Conservation (phyloP, 129 eudicot species). For the Arctium minus region DNA sequence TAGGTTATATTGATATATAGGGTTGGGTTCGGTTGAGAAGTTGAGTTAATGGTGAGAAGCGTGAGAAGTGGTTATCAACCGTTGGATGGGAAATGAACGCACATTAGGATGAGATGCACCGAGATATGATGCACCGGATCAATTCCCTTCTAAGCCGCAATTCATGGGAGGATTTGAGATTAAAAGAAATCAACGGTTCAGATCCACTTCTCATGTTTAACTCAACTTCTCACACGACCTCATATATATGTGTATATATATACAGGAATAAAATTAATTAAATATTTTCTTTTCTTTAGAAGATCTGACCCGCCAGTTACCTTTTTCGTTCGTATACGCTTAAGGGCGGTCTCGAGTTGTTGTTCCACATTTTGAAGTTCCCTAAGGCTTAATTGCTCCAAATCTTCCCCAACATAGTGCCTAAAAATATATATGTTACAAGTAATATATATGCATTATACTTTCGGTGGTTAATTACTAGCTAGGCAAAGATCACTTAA, state of each 20-base stretch:
- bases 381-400: constrained; percentile 52
- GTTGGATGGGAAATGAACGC: too few species aligned
- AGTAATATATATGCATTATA: neutral
- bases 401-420: constrained; percentile 73
- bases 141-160: too few species aligned
- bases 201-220: too few species aligned
- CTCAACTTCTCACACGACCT: too few species aligned
- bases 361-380: constrained; percentile 84
- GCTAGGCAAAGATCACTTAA: neutral
- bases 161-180: too few species aligned
- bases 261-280: neutral
- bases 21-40: too few species aligned
- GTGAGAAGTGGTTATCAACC: too few species aligned
- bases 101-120: too few species aligned
- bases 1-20: neutral
- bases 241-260: neutral
- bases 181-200: too few species aligned
- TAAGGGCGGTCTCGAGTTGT: constrained; percentile 70
- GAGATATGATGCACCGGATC: too few species aligned
- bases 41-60: too few species aligned
- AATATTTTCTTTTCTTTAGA: neutral
- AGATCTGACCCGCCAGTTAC: constrained; percentile 14
- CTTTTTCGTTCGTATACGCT: constrained; percentile 59
- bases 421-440: constrained; percentile 20
- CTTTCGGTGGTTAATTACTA: neutral